These are phyloP conservation scores for Didymosphaeria variabile DNA, from an alignment of 2,329 filamentous ascomycete species.

Conservation along the genomic window DNA sequence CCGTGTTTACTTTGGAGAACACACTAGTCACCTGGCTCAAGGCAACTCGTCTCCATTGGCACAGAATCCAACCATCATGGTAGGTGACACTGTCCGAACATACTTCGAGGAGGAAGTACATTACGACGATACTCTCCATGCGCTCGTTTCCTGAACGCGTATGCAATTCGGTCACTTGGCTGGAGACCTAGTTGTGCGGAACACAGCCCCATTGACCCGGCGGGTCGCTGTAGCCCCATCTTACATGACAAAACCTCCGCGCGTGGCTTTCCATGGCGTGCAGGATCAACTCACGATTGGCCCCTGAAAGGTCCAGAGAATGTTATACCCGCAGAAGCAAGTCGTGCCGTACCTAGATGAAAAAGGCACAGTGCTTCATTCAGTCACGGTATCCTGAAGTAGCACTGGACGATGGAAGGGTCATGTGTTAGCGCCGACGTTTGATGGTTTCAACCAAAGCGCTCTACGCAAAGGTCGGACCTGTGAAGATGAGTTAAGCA, in stretches of 20 bases:
- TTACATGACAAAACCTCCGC: slow-evolving; percentile 33
- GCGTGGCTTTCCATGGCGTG: slow-evolving; percentile 40
- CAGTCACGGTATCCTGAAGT: slow-evolving; percentile 29
- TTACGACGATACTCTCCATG: slow-evolving; percentile 33
- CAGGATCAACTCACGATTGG: slow-evolving; percentile 35
- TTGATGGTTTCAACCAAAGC: slow-evolving; percentile 40
- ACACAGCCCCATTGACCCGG: slow-evolving; percentile 25
- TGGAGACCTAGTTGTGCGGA: slow-evolving; percentile 19
- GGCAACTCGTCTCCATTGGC: slow-evolving; percentile 31
- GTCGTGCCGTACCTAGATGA: slow-evolving; percentile 27
- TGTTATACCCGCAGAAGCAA: slow-evolving; percentile 32
- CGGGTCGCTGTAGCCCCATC: slow-evolving; percentile 24
- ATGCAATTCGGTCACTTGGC: slow-evolving; percentile 24
- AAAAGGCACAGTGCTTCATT: slow-evolving; percentile 35
- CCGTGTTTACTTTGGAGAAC: slow-evolving; percentile 89
- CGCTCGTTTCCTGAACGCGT: slow-evolving; percentile 37
- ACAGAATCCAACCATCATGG: slow-evolving; percentile 50
- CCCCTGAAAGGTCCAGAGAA: slow-evolving; percentile 22
- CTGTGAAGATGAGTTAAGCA: slow-evolving; percentile 41
- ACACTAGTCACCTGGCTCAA: slow-evolving; percentile 61
- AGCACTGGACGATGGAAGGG: slow-evolving; percentile 33
- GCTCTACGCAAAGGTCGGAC: slow-evolving; percentile 27
- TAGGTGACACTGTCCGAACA: slow-evolving; percentile 47
- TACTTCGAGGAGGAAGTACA: slow-evolving; percentile 41
- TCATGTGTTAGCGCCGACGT: slow-evolving; percentile 42